Evolutionary conservation across 2,329 filamentous ascomycete genomes (phyloP), one percentile per base, ranked within the genome.

Genomic region (Sclerotinia spermophila): DNA sequence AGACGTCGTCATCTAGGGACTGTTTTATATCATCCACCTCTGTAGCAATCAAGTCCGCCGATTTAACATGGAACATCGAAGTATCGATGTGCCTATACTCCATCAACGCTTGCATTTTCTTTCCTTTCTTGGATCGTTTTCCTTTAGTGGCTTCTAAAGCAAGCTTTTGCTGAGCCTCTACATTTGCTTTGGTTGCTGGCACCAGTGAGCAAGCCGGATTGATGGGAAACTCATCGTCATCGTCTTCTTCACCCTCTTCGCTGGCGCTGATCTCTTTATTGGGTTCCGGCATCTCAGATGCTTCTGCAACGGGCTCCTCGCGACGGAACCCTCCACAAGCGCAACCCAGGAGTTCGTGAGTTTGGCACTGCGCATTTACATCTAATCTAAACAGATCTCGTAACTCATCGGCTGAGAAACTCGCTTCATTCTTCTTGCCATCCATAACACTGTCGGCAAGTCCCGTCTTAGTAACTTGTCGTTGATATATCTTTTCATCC

Each of bases 401-500:
- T 38, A 92, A 80, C 74, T 92, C 90, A 61, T 90, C 87, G 6
- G 83, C 82, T 0, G 89, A 89, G 77, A 93, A 93, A 45, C 86
- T 87, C 13, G 86, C 83, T 35, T 84, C 85, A 45, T 82, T 83
- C 45, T 84, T 83, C 77, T 90, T 91, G 72, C 87, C 85, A 73
- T 92, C 90, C 76, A 93, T 89, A 42, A 93, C 88, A 68, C 87
- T 90, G 76, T 92, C 89, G 2, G 90, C 89, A 2, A 93, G 82
- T 2, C 89, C 89, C 74, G 87, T 85, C 79, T 93, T 93, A 68
- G 88, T 91, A 51, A 92, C 83, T 77, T 93, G 90, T 13, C 90
- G 83, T 78, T 92, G 90, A 81, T 87, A 92, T 71, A 93, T 92
- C 80, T 91, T 92, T 80, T 93, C 90, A 73, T 92, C 90, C 27